Evolutionary conservation across 176 grass and related monocot genomes (phyloP).

Genomic region (Phragmites australis): DNA sequence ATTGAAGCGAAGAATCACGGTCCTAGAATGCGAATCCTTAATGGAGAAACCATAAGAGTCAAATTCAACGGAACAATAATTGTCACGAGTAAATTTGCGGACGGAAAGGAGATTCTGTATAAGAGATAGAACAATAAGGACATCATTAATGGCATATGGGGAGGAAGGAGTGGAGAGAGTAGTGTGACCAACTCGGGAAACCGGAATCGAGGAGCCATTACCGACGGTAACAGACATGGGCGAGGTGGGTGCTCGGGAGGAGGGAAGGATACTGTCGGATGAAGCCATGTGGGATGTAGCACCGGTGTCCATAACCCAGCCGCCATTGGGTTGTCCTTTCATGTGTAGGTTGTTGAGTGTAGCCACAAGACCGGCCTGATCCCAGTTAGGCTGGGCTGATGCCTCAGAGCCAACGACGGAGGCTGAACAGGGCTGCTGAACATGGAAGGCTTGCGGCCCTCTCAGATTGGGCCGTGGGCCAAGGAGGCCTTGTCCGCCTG

Average conservation of each 20-base stretch:
- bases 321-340: background rate
- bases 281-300: background rate
- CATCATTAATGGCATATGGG: background rate
- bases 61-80: too few species aligned
- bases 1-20: too few species aligned
- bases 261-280: background rate
- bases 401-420: background rate
- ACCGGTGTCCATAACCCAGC: background rate
- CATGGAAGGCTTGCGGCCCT: too few species aligned
- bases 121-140: too few species aligned
- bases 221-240: background rate
- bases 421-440: background rate
- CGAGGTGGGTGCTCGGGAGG: background rate
- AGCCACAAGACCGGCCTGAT: background rate
- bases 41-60: too few species aligned
- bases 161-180: background rate
- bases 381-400: background rate
- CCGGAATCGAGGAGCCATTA: background rate
- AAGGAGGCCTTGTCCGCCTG: background rate
- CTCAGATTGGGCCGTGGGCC: background rate
- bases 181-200: background rate
- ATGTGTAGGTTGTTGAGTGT: background rate
- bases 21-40: too few species aligned
- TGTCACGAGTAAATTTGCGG: too few species aligned
- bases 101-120: too few species aligned